Evolutionary conservation across 1,284 basidiomycete species (phyloP).

Genomic region (Rugosomyces carneus): DNA sequence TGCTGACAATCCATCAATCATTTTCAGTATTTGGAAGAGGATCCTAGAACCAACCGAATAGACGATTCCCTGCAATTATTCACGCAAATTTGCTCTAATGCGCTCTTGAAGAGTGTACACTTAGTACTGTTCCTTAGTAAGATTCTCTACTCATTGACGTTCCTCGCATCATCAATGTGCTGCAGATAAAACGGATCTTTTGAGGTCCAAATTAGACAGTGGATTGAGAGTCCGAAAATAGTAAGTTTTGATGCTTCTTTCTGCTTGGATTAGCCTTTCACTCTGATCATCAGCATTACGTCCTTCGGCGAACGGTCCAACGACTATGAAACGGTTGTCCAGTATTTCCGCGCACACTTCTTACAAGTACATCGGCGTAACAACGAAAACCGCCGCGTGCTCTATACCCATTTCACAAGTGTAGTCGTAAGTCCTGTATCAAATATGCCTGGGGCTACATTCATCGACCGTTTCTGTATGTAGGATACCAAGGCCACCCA

Average conservation of each 20-base stretch:
- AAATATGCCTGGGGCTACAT: slow-evolving; percentile 80
- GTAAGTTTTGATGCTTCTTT: slow-evolving; percentile 46
- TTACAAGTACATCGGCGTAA: slow-evolving; percentile 64
- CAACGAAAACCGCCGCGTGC: slow-evolving; percentile 49
- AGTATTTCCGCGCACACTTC: slow-evolving; percentile 77
- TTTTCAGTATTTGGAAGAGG: slow-evolving; percentile 73
- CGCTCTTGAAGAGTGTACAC: slow-evolving; percentile 63
- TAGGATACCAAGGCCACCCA: slow-evolving; percentile 79
- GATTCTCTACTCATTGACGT: too few relatives aligned
- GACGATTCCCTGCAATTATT: slow-evolving; percentile 77
- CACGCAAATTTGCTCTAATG: slow-evolving; percentile 66
- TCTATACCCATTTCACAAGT: too few relatives aligned
- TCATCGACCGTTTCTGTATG: too few relatives aligned
- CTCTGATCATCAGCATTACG: slow-evolving; percentile 49
- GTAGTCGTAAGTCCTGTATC: slow-evolving; percentile 44
- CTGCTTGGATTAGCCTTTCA: neutral
- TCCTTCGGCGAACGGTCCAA: slow-evolving; percentile 74
- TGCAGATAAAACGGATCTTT: too few relatives aligned
- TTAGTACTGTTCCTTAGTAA: slow-evolving; percentile 75
- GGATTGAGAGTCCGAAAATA: slow-evolving; percentile 66
- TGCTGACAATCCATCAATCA: too few relatives aligned
- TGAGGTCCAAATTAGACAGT: slow-evolving; percentile 57
- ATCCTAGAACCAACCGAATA: slow-evolving; percentile 68
- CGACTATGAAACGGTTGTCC: slow-evolving; percentile 60
- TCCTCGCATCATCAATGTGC: too few relatives aligned